phyloP scores from a whole-genome alignment of 176 grass and related monocot species.

The Carex parvula region DNA sequence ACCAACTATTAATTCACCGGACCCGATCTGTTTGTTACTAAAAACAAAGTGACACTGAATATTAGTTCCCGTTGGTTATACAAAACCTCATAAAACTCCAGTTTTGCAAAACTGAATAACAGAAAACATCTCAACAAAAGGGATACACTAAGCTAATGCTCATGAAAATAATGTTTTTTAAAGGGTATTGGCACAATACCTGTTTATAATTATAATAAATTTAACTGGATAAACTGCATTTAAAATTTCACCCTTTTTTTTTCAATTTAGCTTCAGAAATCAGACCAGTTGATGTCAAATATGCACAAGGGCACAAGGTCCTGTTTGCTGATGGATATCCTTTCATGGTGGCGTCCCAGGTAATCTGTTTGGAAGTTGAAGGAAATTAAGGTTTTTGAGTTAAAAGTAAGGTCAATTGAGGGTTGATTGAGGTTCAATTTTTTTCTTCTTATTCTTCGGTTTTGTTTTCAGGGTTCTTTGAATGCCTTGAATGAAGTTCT shows the following conservation, averaged over 20 bases:
- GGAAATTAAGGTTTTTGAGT: neutral
- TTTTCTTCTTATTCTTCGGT: neutral
- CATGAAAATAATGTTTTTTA: neutral
- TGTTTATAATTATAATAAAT: neutral
- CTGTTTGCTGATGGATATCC: conserved; percentile 71
- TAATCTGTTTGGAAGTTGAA: conserved; percentile 3
- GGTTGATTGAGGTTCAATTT: conserved; percentile 15
- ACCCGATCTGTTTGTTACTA: neutral
- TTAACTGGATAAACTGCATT: neutral
- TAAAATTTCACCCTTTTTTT: neutral
- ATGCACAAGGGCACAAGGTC: conserved; percentile 55
- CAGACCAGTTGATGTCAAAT: conserved; percentile 57
- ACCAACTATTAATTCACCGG: neutral
- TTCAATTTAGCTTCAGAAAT: conserved; percentile 45
- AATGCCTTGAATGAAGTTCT: conserved; percentile 67
- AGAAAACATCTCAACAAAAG: neutral
- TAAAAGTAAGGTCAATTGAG: conserved; percentile 1
- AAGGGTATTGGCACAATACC: neutral
- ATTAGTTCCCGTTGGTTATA: neutral
- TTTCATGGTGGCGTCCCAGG: conserved; percentile 67
- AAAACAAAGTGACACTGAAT: neutral
- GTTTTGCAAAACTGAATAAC: neutral
- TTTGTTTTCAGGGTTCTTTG: conserved; percentile 59
- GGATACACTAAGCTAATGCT: neutral
- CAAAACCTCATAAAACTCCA: neutral